Evolutionary conservation across 306 rosid genomes (phyloP).

Genomic region (Prunus campanulata): DNA sequence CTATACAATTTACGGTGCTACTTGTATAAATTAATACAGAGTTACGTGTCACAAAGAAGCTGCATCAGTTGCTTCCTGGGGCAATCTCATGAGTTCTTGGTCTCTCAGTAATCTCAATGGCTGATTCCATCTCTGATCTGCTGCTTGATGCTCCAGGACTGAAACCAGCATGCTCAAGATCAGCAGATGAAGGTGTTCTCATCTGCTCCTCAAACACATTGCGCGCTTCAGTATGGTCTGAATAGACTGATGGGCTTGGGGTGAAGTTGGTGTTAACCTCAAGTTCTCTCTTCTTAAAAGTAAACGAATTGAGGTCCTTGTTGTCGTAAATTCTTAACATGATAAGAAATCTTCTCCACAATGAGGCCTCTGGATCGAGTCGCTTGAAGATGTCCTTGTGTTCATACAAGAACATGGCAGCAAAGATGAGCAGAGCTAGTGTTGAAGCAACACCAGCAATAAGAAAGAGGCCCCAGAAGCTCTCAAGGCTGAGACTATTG

Average conservation of each 20-base stretch:
- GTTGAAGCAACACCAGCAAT: slow-evolving; percentile 17
- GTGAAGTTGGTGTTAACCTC: background rate
- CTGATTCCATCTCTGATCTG: background rate
- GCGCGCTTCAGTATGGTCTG: slow-evolving; percentile 2
- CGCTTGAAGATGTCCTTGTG: background rate
- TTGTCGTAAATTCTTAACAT: slow-evolving; percentile 28
- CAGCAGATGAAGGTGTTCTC: background rate
- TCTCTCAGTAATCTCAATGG: background rate
- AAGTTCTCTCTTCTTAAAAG: slow-evolving; percentile 33
- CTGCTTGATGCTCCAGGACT: slow-evolving; percentile 1
- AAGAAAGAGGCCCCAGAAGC: slow-evolving; percentile 44
- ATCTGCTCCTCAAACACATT: background rate
- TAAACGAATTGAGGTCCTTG: slow-evolving; percentile 34
- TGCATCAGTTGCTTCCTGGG: background rate
- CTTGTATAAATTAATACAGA: background rate
- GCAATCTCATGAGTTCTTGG: background rate
- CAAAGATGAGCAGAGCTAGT: slow-evolving; percentile 12
- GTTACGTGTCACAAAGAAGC: background rate
- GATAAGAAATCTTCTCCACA: slow-evolving; percentile 25
- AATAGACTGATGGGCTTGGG: slow-evolving; percentile 11
- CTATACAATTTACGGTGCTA: background rate
- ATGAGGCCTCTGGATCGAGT: slow-evolving; percentile 11
- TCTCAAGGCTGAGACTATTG: slow-evolving; percentile 26
- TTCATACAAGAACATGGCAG: slow-evolving; percentile 13
- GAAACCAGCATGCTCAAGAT: background rate